Evolutionary conservation across 192 early-diverging fungal genomes (phyloP), one percentile per base, ranked within the genome.

Genomic region (Entomortierella chlamydospora): DNA sequence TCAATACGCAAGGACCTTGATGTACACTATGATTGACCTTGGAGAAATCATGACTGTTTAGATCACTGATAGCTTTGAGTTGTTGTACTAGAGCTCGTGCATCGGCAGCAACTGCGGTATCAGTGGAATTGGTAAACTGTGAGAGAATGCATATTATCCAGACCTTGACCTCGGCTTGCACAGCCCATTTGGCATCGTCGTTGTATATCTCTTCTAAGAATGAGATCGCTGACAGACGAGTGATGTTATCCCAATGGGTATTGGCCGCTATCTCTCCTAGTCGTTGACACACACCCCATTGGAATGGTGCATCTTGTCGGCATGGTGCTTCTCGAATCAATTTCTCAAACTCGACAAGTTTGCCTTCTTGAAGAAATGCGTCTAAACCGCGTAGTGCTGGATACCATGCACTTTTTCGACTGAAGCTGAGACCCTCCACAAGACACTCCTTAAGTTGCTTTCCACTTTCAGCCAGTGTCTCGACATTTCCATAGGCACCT

Each of bases 91-190:
- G 15, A 9, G 13, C 39, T 41, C 7, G 6, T 41, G 39, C 39
- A 9, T 41, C 7, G 13, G 6, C 7, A 41, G 39, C 39, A 13
- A 41, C 13, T 28, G 41, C 13, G 13, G n/a, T 2, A 20, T 23
- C 29, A 29, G 22, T 29, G 22, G 6, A 9, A 4, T 20, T 6
- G 20, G 28, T 4, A 13, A 62, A 25, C 23, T 20, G 41, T 43
- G 18, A 13, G 29, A 62, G 41, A 49, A 62, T 62, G 60, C 9
- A 10, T 25, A 49, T n/a, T 23, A 62, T 62, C 42, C 43, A 62
- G 17, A 17, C 23, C 60, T 62, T 59, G 34, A 59, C 23, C 7
- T 17, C 10, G 11, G 17, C 15, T 41, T 41, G 11, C 37, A 39
- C 31, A 49, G 42, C 45, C 60, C 45, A 49, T 3, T 47, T 41